phyloP scores from a whole-genome alignment of 345 rosid genomes.

The Cardamine resedifolia region DNA sequence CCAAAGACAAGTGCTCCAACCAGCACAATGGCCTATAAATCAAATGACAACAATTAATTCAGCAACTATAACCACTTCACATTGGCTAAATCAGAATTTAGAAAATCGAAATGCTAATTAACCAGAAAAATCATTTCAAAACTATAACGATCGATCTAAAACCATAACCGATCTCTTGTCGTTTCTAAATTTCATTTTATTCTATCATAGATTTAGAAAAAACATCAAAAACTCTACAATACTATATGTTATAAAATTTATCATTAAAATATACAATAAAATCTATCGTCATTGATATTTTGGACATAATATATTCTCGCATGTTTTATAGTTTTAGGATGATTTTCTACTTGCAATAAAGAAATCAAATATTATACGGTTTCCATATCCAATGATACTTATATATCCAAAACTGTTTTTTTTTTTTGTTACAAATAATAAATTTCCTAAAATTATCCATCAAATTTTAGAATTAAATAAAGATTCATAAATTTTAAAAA shows the following conservation, averaged over 20 bases:
- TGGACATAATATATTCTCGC: background rate
- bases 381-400: background rate
- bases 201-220: background rate
- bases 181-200: background rate
- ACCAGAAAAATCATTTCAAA: background rate
- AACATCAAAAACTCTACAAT: background rate
- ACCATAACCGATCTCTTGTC: background rate
- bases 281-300: background rate
- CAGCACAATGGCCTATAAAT: slow-evolving; percentile 61
- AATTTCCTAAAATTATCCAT: background rate
- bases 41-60: background rate
- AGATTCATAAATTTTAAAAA: background rate
- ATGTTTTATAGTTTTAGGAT: background rate
- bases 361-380: background rate
- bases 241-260: background rate
- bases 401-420: background rate
- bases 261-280: background rate
- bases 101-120: background rate
- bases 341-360: background rate
- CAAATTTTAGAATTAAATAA: background rate
- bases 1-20: slow-evolving; percentile 71
- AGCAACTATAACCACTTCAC: background rate
- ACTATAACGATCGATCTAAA: background rate
- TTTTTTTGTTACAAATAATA: background rate
- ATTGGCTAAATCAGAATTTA: background rate